Conservation (phyloP, 345 rosid genomes). For the Gossypium arboreum region DNA sequence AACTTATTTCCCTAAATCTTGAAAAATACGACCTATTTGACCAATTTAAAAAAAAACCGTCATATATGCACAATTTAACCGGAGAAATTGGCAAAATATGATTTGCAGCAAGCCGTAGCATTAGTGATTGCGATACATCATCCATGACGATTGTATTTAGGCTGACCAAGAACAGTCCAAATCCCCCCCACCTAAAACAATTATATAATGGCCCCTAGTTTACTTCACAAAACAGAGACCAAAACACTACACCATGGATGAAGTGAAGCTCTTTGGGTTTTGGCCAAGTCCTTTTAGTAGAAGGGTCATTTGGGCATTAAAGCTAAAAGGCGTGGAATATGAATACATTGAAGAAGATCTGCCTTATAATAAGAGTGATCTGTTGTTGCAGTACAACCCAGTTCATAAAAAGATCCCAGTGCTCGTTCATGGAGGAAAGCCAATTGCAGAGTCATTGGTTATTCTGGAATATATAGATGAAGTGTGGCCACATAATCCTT, state of each 20-base stretch:
- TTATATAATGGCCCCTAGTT: neutral
- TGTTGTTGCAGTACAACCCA: conserved; percentile 9
- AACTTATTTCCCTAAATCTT: no score
- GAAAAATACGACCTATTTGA: no score
- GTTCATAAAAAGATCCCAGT: conserved; percentile 13
- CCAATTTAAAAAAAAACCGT: no score
- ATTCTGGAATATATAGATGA: conserved; percentile 13
- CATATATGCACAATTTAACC: no score
- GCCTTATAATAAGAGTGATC: neutral
- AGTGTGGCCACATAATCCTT: neutral
- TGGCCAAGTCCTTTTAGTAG: conserved; percentile 13
- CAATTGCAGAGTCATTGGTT: conserved; percentile 11
- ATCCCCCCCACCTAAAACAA: neutral
- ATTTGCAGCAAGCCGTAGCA: neutral
- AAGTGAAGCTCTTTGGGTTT: conserved; percentile 16
- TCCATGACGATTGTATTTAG: neutral
- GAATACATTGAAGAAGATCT: conserved; percentile 11
- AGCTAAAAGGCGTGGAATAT: conserved; percentile 9
- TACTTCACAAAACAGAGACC: neutral
- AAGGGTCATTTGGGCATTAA: conserved; percentile 15
- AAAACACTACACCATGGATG: neutral
- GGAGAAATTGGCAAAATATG: neutral
- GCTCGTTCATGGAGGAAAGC: conserved; percentile 10
- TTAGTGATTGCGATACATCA: neutral
- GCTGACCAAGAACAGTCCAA: neutral